Evolutionary conservation across 1,284 basidiomycete genomes (phyloP).

Genomic region (Rhodotorula mucilaginosa): DNA sequence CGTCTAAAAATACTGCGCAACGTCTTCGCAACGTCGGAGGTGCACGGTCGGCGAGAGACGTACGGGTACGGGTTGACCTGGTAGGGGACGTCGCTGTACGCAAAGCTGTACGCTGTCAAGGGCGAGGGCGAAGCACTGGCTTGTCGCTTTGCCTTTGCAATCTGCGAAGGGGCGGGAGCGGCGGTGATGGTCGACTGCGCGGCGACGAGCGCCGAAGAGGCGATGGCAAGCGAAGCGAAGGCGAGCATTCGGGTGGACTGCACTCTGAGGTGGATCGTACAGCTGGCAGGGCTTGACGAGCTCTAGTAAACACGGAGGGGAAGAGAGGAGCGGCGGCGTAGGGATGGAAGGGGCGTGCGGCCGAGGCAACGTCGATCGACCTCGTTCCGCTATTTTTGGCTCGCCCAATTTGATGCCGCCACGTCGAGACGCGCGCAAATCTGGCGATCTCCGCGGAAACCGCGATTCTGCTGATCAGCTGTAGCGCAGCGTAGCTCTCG

Average conservation of each 20-base stretch:
- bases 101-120: conserved; percentile 29
- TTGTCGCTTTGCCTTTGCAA: conserved; percentile 8
- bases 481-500: no score
- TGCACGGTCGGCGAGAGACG: not conserved
- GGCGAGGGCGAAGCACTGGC: conserved; percentile 12
- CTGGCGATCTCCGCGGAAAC: no score
- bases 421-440: not conserved
- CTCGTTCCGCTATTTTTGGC: not conserved
- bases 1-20: not conserved
- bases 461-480: no score
- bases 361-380: not conserved
- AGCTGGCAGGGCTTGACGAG: not conserved
- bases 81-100: conserved; percentile 3
- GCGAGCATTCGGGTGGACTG: conserved; percentile 1
- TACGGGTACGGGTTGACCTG: conserved; percentile 4
- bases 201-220: not conserved
- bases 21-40: no score
- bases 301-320: not conserved
- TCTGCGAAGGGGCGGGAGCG: conserved; percentile 17
- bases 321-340: not conserved
- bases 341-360: no score
- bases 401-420: not conserved
- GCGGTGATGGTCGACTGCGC: conserved; percentile 18
- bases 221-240: conserved; percentile 14
- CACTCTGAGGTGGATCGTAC: not conserved